These are phyloP conservation scores for Magnusiomyces suaveolens DNA, from an alignment of 1,139 yeast species.

Conservation along the genomic window DNA sequence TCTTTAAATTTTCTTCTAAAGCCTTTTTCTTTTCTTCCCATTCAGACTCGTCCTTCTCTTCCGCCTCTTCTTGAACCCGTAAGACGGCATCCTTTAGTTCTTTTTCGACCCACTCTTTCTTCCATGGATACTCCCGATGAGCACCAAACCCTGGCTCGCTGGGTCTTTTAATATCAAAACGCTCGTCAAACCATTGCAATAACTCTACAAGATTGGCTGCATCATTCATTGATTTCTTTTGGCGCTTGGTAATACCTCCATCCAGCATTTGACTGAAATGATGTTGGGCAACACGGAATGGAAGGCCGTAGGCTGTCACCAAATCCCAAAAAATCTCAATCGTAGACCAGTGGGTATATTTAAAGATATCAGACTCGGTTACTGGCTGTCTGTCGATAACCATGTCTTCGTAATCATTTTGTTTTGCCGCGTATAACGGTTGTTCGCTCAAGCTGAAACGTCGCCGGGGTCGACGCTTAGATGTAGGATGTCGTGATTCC, in stretches of 20 bases:
- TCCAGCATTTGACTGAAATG: slow-evolving; percentile 79
- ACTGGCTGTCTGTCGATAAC: not conserved
- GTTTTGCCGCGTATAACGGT: not conserved
- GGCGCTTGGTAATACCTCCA: slow-evolving; percentile 46
- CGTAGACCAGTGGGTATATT: slow-evolving; percentile 80
- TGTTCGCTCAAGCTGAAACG: not conserved
- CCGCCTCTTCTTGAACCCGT: not conserved
- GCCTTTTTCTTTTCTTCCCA: not conserved
- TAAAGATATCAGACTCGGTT: slow-evolving; percentile 37
- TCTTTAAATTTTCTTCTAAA: not conserved
- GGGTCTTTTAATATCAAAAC: slow-evolving; percentile 54
- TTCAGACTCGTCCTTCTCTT: not conserved
- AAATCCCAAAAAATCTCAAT: slow-evolving; percentile 75
- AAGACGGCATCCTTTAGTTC: not conserved
- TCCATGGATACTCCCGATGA: slow-evolving; percentile 48
- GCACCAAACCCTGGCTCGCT: slow-evolving; percentile 63
- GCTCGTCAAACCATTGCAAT: slow-evolving; percentile 70
- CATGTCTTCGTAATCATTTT: not conserved
- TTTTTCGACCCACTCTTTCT: slow-evolving; percentile 16
- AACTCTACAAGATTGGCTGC: slow-evolving; percentile 49
- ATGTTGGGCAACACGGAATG: slow-evolving; percentile 74
- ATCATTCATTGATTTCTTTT: slow-evolving; percentile 57
- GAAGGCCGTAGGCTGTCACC: slow-evolving; percentile 71
- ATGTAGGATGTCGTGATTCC: not conserved
- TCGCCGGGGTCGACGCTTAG: not conserved